A percentile compares a stretch with the other conserved stretches of the same genome.
These are phyloP conservation scores for Smallanthus sonchifolius DNA, from an alignment of 129 eudicot species.

Conservation along the genomic window DNA sequence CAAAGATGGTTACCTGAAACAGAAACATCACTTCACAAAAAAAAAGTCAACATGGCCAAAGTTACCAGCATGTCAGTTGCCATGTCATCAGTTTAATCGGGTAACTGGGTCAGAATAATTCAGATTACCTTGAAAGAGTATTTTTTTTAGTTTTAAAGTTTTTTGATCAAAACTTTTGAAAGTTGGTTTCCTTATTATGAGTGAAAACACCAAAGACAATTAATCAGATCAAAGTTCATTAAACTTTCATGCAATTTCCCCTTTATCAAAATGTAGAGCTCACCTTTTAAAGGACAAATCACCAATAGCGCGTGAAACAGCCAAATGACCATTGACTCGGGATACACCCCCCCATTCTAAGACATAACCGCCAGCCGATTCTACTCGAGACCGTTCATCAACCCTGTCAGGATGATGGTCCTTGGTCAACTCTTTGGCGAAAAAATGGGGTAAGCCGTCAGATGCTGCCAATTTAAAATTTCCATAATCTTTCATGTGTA, in stretches of 20 bases:
- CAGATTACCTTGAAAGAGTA: neutral
- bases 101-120: neutral
- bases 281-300: slow-evolving; percentile 86
- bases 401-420: slow-evolving; percentile 97
- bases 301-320: slow-evolving; percentile 95
- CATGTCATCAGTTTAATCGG: slow-evolving; percentile 3
- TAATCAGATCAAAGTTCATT: neutral
- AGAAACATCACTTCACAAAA: neutral
- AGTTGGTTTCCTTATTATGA: neutral
- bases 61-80: neutral
- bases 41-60: neutral
- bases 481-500: slow-evolving; percentile 51
- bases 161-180: neutral
- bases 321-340: slow-evolving; percentile 88
- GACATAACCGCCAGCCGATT: slow-evolving; percentile 87
- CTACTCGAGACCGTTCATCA: slow-evolving; percentile 91
- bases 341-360: slow-evolving; percentile 86
- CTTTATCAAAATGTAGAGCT: neutral
- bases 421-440: slow-evolving; percentile 72
- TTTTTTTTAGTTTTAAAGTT: neutral
- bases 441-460: slow-evolving; percentile 48
- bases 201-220: neutral
- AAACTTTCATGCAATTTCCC: neutral
- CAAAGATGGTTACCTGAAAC: neutral
- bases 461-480: slow-evolving; percentile 53